Base-by-base conservation (phyloP, 2,329 filamentous ascomycete species). In the Xylariales sp. region DNA sequence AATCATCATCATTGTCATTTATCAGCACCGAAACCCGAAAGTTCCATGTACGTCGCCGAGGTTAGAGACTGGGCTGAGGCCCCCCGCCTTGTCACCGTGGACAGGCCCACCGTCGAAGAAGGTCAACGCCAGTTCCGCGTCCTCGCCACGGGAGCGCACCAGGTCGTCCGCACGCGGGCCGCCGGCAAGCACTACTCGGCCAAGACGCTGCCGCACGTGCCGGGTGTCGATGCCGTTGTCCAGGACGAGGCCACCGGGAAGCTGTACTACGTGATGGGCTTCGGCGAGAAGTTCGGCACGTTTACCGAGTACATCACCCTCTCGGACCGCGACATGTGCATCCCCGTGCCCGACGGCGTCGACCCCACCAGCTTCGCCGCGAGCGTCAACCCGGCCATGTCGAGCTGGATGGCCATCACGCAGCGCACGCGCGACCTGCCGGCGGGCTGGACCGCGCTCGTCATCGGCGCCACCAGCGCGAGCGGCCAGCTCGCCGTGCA, bases 341-440 rank as follows among this genome's bases (percentile, higher is more conserved):
- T 62, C 2, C 59, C 63, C 3, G 40, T 80, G 2, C 69, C 70
- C 0, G 57, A 60, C 0, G 62, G 57, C 5, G 62, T 69, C 7
- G 69, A 78, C 46, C 61, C 69, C 0, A 54, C 68, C 1, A 61
- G 68, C 19, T 64, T 74, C n/a, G 76, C 76, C 0, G 73, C 65
- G 1, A 58, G 72, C 37, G 61, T 70, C 27, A 81, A 80, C 44
- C 74, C 75, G 1, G 71, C 67, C 18, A 67, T 76, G 61, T 70
- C 67, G 37, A 68, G 65, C 28, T 80, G 75, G 75, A 76, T 80
- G 73, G 74, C 73, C 5, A 56, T 80, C 24, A 62, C 58, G 16
- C 59, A 65, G 27, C 63, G 74, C 5, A 65, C 66, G 1, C 46
- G 42, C 5, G 46, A 56, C 5, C 53, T 72, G 4, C 61, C 63